Conservation (phyloP, 305 asterid species). For the Fraxinus floribunda region DNA sequence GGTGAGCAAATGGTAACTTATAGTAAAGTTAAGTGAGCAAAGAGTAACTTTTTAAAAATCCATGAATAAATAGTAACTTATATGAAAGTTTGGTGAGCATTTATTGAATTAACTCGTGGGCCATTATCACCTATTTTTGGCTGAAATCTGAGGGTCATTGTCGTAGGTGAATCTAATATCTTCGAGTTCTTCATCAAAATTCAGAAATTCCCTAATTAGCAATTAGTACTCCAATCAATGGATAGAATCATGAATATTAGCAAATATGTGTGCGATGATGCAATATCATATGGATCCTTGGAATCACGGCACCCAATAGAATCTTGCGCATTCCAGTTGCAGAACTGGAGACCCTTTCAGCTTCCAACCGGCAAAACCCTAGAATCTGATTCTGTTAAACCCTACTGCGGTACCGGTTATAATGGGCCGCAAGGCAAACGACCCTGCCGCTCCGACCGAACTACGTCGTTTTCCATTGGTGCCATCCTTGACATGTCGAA, state of each 20-base stretch:
- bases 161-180: neutral
- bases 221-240: neutral
- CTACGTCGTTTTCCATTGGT: conserved; percentile 70
- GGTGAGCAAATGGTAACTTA: neutral
- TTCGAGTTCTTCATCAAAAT: neutral
- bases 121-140: neutral
- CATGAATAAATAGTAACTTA: no score
- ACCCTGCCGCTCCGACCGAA: conserved; percentile 76
- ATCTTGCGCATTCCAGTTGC: conserved; percentile 65
- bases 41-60: neutral
- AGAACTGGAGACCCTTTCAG: conserved; percentile 66
- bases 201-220: neutral
- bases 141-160: neutral
- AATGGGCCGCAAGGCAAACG: conserved; percentile 60
- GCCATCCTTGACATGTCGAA: conserved; percentile 82
- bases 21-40: neutral
- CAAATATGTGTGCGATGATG: conserved; percentile 8
- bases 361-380: conserved; percentile 34
- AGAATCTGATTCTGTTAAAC: conserved; percentile 51
- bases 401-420: conserved; percentile 20
- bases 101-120: neutral
- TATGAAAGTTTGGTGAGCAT: neutral
- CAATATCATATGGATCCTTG: conserved; percentile 55
- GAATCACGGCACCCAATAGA: conserved; percentile 64
- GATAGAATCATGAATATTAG: neutral